Base-by-base conservation (phyloP, 305 asterid genomes). In the Fraxinus angustifolia region DNA sequence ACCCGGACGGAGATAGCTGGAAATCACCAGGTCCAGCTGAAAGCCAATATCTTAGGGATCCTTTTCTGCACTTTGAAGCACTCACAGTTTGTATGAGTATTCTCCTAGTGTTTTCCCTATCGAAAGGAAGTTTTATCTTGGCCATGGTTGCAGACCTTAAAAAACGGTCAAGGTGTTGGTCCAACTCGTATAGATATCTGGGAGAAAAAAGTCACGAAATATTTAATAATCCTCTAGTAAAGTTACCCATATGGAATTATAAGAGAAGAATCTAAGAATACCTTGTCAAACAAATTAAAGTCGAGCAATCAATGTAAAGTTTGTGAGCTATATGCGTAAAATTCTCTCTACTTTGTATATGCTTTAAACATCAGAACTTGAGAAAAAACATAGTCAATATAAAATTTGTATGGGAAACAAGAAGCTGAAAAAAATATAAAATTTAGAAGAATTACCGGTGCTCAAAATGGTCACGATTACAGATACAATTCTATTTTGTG, bases 21-120 rank as follows among this genome's bases (percentile, higher is more conserved):
- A 95, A 94, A 86, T 94, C 98, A 3, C 99, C 97, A 0, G 97
- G 94, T 35, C 99, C 99, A 0, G 98, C 87, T 0, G 99, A 95
- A 71, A 95, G 96, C 98, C 98, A 95, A 78, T 92, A 95, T 83
- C 99, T 91, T 30, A 95, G 83, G n/a, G 98, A 91, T 26, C 98
- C 97, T 21, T 82, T 83, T 84, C 80, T 89, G 87, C 99, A 92
- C 81, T 86, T 86, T 78, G 99, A 94, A 78, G 94, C 92, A 73
- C 97, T 88, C 75, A 92, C 97, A 0, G 99, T 94, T 85, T 88
- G 93, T 83, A 95, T 87, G 73, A 95, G 95, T 79, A 95, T 94
- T 40, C 78, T 83, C 73, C 94, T 84, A 36, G 92, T 91, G 83
- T 79, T 87, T 78, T 94, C 96, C 78, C 92, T 80, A 48, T 90